Evolutionary conservation across 768 basidiomycete genomes (phyloP).

Genomic region (Kwoniella bestiolae): DNA sequence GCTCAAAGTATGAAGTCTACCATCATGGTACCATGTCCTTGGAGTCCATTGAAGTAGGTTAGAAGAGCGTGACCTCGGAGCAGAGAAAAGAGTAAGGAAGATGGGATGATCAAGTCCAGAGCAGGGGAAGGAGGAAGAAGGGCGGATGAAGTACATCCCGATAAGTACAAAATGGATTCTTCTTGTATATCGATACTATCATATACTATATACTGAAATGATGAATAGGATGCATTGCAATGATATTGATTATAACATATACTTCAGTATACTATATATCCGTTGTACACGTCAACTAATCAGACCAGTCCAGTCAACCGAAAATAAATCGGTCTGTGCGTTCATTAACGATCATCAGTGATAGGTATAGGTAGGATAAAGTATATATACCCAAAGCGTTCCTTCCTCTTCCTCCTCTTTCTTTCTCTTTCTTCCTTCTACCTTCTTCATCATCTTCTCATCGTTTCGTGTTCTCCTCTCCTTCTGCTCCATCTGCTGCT

Average conservation of each 20-base stretch:
- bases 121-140: neutral
- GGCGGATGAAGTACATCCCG: neutral
- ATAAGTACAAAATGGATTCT: neutral
- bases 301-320: neutral
- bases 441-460: neutral
- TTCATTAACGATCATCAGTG: neutral
- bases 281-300: slow-evolving; percentile 8
- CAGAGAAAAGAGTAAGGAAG: neutral
- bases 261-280: neutral
- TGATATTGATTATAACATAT: too few relatives aligned
- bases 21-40: slow-evolving; percentile 64
- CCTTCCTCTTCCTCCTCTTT: slow-evolving; percentile 7
- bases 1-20: slow-evolving; percentile 84
- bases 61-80: neutral
- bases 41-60: slow-evolving; percentile 50
- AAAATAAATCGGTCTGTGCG: neutral
- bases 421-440: neutral
- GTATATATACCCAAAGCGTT: neutral
- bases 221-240: too few relatives aligned
- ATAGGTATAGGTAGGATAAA: neutral
- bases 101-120: neutral
- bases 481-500: neutral
- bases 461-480: neutral
- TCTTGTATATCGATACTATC: neutral
- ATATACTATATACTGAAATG: neutral